Evolutionary conservation across 768 basidiomycete genomes (phyloP), one percentile per base, ranked within the genome.

Genomic region (Phanerodontia chrysosporium): DNA sequence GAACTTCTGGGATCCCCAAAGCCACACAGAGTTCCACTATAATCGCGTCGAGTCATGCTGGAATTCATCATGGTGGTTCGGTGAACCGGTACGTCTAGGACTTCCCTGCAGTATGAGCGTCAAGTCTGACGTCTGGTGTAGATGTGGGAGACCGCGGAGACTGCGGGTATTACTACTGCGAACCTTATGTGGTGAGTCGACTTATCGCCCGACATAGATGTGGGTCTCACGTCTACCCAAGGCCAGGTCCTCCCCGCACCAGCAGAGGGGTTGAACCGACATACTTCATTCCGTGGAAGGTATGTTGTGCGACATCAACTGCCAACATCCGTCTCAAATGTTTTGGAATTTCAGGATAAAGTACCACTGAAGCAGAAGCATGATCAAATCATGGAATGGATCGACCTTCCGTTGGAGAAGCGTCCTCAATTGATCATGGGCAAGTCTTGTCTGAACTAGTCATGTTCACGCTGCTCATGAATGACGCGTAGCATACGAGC

Each of bases 81-180:
- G 95, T 46, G 92, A 95, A 69, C 93, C 94, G 21, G 93, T 95
- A 61, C 64, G 83, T 36, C 2, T 25, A 14, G 12, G n/a, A 12
- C 28, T 13, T 36, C 18, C 39, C 4, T 42, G 18, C 8, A 5
- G 59, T 29, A 13, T 22, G 24, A 51, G n/a, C n/a, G n/a, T 42
- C 45, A 13, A 58, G 13, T 6, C 24, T 48, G 25, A 51, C 30
- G 30, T 16, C 22, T 45, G 42, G 21, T 45, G 16, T 14, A 94
- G 91, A 88, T 96, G 78, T 97, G 95, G 94, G 90, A 92, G 67
- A 95, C 93, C 0, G 90, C 87, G 1, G 80, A 77, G 58, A 86
- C 83, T 59, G 84, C 86, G 4, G 87, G 87, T 0, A 70, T 92
- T 12, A 76, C 83, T 35, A 89, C 90, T 3, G 94, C 92, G 0